Percentiles rank a stretch among this genome's conserved stretches.
phyloP scores from a whole-genome alignment of 208 protist genomes.

The Acanthamoeba comandoni region DNA sequence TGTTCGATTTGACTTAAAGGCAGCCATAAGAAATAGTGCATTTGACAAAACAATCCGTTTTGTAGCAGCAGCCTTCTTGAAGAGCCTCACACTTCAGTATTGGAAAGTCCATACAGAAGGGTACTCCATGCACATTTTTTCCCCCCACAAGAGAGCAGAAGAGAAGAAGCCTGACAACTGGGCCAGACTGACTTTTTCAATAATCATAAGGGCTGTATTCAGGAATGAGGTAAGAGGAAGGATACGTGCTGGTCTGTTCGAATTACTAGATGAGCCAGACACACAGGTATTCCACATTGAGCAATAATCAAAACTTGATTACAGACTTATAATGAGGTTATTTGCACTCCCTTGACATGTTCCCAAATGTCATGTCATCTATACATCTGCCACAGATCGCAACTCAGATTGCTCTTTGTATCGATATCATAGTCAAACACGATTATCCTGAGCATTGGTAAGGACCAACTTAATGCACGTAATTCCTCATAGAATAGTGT shows the following conservation, averaged over 20 bases:
- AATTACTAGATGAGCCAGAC: not conserved
- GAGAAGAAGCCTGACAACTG: too few species aligned
- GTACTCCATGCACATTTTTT: too few species aligned
- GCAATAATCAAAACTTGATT: not conserved
- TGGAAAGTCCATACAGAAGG: too few species aligned
- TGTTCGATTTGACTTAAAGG: not conserved
- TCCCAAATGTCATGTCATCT: too few species aligned
- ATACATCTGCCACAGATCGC: not conserved
- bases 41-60: too few species aligned
- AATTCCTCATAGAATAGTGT: not conserved
- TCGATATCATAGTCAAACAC: not conserved
- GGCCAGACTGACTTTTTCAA: too few species aligned
- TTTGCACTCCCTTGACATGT: not conserved
- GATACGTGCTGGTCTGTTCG: not conserved
- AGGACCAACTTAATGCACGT: not conserved
- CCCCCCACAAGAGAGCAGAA: too few species aligned
- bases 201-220: not conserved
- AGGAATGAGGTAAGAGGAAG: not conserved
- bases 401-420: slow-evolving; percentile 2
- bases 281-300: not conserved
- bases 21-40: too few species aligned
- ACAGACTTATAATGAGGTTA: not conserved
- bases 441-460: slow-evolving; percentile 42
- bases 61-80: too few species aligned
- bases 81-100: too few species aligned